Conservation (phyloP, 768 basidiomycete species). For the Leccinum ochraceum region DNA sequence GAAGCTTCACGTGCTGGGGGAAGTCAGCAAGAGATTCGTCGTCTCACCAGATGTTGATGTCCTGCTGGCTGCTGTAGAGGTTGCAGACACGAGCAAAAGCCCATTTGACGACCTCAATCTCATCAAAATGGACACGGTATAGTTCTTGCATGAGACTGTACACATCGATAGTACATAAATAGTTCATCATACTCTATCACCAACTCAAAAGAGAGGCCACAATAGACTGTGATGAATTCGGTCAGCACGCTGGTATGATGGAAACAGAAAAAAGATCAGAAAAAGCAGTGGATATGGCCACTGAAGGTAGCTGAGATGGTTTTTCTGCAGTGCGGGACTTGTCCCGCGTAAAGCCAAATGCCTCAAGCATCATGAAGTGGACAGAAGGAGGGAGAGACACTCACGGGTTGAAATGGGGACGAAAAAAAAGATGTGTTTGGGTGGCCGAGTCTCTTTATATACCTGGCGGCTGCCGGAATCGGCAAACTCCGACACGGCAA, state of each 20-base stretch:
- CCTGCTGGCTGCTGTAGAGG: constrained; percentile 66
- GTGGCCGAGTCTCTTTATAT: constrained; percentile 21
- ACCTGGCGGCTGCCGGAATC: constrained; percentile 7
- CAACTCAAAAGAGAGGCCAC: neutral
- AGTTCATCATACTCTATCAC: neutral
- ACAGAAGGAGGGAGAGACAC: constrained; percentile 23
- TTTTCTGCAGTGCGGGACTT: constrained; percentile 75
- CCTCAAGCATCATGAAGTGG: constrained; percentile 77
- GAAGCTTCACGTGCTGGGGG: constrained; percentile 73
- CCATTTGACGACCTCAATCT: constrained; percentile 46
- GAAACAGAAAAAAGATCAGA: constrained; percentile 35
- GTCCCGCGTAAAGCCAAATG: constrained; percentile 87
- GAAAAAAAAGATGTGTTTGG: neutral
- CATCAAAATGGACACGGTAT: constrained; percentile 51
- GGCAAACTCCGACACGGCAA: constrained; percentile 34
- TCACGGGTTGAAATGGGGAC: neutral
- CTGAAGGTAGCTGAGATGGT: constrained; percentile 91
- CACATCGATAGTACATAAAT: neutral
- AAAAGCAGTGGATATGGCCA: constrained; percentile 46
- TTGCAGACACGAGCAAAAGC: constrained; percentile 40
- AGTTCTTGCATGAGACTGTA: neutral
- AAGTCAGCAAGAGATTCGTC: constrained; percentile 82
- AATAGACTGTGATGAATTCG: constrained; percentile 28
- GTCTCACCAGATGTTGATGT: constrained; percentile 83
- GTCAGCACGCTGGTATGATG: constrained; percentile 10